Evolutionary conservation across 2,329 filamentous ascomycete genomes (phyloP).

Genomic region (Colletotrichum eleusines): DNA sequence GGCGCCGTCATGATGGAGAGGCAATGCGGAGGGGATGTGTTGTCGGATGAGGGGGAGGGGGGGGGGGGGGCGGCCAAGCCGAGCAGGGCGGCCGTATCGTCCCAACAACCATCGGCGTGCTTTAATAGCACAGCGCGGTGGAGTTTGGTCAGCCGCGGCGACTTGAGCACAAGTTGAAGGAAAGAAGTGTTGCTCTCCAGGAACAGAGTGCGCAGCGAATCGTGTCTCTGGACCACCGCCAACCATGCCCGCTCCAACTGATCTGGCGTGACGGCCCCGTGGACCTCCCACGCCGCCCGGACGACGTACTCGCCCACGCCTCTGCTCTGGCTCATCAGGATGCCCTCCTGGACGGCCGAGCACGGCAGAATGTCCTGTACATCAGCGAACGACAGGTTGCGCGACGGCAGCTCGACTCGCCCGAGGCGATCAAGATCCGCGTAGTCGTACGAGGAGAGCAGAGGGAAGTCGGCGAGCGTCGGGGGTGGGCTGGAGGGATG

Average conservation of each 20-base stretch:
- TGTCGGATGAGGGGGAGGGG: too few relatives aligned
- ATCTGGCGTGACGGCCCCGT: conserved; percentile 33
- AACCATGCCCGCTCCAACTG: conserved; percentile 44
- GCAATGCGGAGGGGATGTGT: too few relatives aligned
- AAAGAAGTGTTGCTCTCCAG: conserved; percentile 46
- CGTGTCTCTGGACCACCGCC: conserved; percentile 47
- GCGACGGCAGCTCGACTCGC: neutral
- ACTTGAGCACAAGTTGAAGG: neutral
- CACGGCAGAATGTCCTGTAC: conserved; percentile 54
- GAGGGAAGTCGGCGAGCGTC: neutral
- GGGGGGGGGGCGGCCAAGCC: too few relatives aligned
- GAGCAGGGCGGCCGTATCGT: too few relatives aligned
- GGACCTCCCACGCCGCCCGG: conserved; percentile 43
- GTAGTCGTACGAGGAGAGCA: neutral
- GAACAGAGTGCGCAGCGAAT: conserved; percentile 51
- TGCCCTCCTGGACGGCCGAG: conserved; percentile 53
- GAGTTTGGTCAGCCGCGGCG: neutral
- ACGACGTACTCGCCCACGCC: conserved; percentile 45
- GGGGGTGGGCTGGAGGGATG: neutral
- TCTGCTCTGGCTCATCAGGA: conserved; percentile 50
- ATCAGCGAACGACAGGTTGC: neutral
- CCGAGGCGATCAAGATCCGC: neutral
- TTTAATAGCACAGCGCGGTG: too few relatives aligned
- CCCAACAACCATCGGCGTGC: too few relatives aligned
- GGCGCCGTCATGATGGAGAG: conserved; percentile 2